Base-by-base conservation (phyloP, 1,284 basidiomycete genomes). In the Exsudoporus floridanus region DNA sequence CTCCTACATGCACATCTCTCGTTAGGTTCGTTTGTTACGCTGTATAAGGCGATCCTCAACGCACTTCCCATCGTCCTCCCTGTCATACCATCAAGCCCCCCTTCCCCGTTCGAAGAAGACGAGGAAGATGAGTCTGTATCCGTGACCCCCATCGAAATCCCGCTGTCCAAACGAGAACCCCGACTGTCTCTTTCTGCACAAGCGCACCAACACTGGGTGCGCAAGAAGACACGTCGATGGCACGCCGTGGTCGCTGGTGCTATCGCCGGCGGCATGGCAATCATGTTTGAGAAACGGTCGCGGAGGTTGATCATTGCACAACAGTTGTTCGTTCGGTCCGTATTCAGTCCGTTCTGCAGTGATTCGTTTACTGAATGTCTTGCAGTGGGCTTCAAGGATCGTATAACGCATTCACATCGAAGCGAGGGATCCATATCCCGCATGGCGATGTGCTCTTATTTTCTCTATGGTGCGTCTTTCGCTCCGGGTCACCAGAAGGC, bases 181-280 rank as follows among this genome's bases (percentile, higher is more conserved):
- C 76, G 85, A 1, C 70, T 89, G 1, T 87, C 86, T 2, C 70
- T 81, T 16, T 82, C 78, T 41, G 79, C 83, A 33, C 79, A 81
- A 51, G 85, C 81, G 5, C 85, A 85, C 61, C 74, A 83, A 55
- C 65, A 78, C 10, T 77, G 87, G 71, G 71, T 84, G n/a, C 76
- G 77, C 25, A 87, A 81, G 72, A 83, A 76, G 70, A 90, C 81
- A 18, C 75, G 79, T 55, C 73, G 86, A 58, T 98, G 95, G 94
- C 91, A 98, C 65, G 86, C 94, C 1, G 85, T 92, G 0, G 70
- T 92, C 6, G 94, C 96, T 2, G 95, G 95, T 14, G 84, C 90
- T 0, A 66, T 94, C 25, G 89, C 90, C 0, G 91, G 92, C 14
- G 86, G 85, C 7, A 60, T 92, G n/a, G 89, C 88, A 0, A 82